These are phyloP conservation scores for Sporodiniella umbellata DNA, from an alignment of 371 early-diverging fungal species.

Conservation along the genomic window DNA sequence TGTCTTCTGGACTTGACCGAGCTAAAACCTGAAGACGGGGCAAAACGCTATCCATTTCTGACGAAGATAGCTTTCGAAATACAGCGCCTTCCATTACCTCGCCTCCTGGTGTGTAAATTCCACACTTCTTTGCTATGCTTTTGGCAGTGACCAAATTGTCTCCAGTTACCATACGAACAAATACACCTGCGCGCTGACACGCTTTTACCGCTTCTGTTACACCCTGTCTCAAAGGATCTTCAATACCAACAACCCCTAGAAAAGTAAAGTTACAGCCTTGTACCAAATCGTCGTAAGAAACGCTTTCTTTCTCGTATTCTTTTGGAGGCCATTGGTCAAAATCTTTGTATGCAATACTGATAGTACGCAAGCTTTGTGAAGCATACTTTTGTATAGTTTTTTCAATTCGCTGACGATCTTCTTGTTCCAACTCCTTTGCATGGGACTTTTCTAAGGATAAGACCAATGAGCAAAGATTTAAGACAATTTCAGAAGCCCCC, in stretches of 20 bases:
- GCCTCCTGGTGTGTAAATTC: slow-evolving; percentile 54
- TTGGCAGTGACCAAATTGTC: slow-evolving; percentile 66
- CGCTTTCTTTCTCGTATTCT: slow-evolving; percentile 28
- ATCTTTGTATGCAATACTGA: slow-evolving; percentile 63
- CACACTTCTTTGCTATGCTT: slow-evolving; percentile 60
- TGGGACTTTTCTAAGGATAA: slow-evolving; percentile 27
- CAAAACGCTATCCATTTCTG: slow-evolving; percentile 50
- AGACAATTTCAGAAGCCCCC: slow-evolving; percentile 86
- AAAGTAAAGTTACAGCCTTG: slow-evolving; percentile 37
- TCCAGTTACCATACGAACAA: slow-evolving; percentile 78
- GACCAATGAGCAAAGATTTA: slow-evolving; percentile 37
- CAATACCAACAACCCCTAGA: slow-evolving; percentile 57
- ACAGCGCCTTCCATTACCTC: slow-evolving; percentile 59
- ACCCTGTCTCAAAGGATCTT: slow-evolving; percentile 63
- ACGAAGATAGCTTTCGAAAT: slow-evolving; percentile 48
- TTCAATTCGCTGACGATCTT: slow-evolving; percentile 41
- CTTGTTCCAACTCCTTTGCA: slow-evolving; percentile 42
- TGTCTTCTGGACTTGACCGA: slow-evolving; percentile 63
- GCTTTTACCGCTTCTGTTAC: slow-evolving; percentile 57
- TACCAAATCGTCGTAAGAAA: slow-evolving; percentile 42
- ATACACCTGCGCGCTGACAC: slow-evolving; percentile 70
- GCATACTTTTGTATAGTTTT: slow-evolving; percentile 22
- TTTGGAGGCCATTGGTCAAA: slow-evolving; percentile 50
- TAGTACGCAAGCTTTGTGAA: slow-evolving; percentile 55
- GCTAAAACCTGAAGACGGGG: slow-evolving; percentile 65